These are phyloP conservation scores for Galeopsis tetrahit DNA, from an alignment of 257 asterid species.

Conservation along the genomic window DNA sequence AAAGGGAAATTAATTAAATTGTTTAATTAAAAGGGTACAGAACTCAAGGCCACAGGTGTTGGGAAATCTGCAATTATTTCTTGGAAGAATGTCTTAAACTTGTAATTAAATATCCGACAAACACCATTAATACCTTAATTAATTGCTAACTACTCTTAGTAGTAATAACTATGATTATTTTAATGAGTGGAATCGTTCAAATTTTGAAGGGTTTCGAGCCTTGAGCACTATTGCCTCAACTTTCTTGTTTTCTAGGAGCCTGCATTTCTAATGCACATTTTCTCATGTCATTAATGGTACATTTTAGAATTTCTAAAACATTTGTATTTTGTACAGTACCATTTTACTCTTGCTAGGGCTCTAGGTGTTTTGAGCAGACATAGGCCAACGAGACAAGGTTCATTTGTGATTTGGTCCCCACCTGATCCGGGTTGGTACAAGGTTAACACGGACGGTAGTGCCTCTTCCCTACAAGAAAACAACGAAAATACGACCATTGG, in stretches of 20 bases:
- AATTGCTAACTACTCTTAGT: neutral
- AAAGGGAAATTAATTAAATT: neutral
- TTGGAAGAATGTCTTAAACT: conserved; percentile 11
- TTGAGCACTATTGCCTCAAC: conserved; percentile 29
- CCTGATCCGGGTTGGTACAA: no score
- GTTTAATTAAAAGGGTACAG: neutral
- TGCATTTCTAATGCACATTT: conserved; percentile 28
- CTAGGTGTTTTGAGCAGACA: no score
- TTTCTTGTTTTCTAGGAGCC: conserved; percentile 19
- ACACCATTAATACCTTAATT: neutral
- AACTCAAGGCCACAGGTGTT: neutral
- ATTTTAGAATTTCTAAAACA: conserved; percentile 20
- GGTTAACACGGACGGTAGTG: no score
- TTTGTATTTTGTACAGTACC: neutral
- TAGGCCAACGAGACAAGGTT: no score
- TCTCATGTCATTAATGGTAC: neutral
- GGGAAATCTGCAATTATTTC: neutral
- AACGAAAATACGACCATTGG: no score
- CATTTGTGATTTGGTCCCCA: no score
- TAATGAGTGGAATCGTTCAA: neutral
- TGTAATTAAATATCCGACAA: neutral
- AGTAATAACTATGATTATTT: neutral
- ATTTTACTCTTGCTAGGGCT: no score
- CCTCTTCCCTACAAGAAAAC: no score
- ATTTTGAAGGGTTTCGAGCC: conserved; percentile 29